A percentile compares a stretch with the other conserved stretches of the same genome.
These are phyloP conservation scores for Aspergillus mulundensis DNA, from an alignment of 495 filamentous ascomycete species.

Conservation along the genomic window DNA sequence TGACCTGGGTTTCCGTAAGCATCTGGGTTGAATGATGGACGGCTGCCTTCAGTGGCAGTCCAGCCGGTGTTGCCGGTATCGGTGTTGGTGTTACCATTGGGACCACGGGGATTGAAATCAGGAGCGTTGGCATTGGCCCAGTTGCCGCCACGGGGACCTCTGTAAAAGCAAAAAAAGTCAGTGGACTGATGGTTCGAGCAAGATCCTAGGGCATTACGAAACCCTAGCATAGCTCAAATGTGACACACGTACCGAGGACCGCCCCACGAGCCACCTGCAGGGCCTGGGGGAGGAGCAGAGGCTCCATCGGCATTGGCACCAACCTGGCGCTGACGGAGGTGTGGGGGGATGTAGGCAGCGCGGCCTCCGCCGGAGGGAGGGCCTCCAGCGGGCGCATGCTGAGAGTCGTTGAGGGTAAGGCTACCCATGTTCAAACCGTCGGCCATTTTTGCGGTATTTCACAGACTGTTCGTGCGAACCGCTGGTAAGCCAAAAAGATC, in stretches of 20 bases:
- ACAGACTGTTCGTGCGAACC: conserved; percentile 17
- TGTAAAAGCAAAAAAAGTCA: conserved; percentile 11
- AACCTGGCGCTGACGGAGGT: conserved; percentile 66
- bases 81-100: conserved; percentile 47
- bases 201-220: neutral
- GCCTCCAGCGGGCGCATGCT: conserved; percentile 53
- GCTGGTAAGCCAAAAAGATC: conserved; percentile 10
- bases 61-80: conserved; percentile 39
- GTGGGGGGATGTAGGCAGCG: conserved; percentile 91
- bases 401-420: conserved; percentile 69
- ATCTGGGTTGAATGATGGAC: conserved; percentile 57
- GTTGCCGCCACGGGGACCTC: conserved; percentile 58
- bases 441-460: conserved; percentile 67
- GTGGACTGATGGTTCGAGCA: neutral
- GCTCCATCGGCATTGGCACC: conserved; percentile 21
- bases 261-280: conserved; percentile 27
- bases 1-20: conserved; percentile 64
- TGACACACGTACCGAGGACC: conserved; percentile 37
- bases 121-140: conserved; percentile 65
- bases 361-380: conserved; percentile 48
- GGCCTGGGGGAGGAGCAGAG: conserved; percentile 26
- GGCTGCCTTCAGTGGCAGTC: conserved; percentile 30
- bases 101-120: conserved; percentile 61
- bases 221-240: neutral
- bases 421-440: conserved; percentile 91